phyloP scores from a whole-genome alignment of 2,329 filamentous ascomycete genomes.

The Verticillium zaregamsianum region DNA sequence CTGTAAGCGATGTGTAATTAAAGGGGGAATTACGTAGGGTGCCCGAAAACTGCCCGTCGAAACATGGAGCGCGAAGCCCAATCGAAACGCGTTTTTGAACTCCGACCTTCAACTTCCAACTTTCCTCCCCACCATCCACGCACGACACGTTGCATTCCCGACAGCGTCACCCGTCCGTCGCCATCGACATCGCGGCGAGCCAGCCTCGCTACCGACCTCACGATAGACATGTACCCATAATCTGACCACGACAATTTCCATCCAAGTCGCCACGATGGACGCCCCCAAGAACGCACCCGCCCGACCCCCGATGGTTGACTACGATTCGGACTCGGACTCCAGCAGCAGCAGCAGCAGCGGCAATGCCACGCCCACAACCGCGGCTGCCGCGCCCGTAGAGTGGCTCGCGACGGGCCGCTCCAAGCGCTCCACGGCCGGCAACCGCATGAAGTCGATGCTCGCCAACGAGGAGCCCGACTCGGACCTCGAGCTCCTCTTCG shows the following conservation, averaged over 20 bases:
- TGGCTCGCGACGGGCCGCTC: constrained; percentile 70
- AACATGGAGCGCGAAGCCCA: neutral
- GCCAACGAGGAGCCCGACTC: constrained; percentile 68
- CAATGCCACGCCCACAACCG: constrained; percentile 29
- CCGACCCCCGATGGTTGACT: neutral
- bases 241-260: neutral
- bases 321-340: constrained; percentile 13
- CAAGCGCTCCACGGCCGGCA: constrained; percentile 78
- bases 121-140: neutral
- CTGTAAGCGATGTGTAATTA: neutral
- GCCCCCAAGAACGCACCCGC: constrained; percentile 4
- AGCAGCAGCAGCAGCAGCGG: constrained; percentile 23
- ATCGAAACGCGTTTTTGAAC: neutral
- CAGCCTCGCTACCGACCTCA: neutral
- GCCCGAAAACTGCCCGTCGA: neutral
- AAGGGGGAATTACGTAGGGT: neutral
- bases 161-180: neutral
- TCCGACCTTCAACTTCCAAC: neutral
- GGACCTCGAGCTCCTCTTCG: constrained; percentile 71
- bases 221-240: constrained; percentile 7
- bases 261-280: constrained; percentile 10
- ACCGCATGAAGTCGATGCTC: constrained; percentile 74
- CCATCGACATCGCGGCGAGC: neutral
- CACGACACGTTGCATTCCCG: neutral
- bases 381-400: constrained; percentile 42